Percentiles rank a stretch among this genome's conserved stretches.
Evolutionary conservation across 1,284 basidiomycete genomes (phyloP).

Genomic region (Ceratobasidium sp.): DNA sequence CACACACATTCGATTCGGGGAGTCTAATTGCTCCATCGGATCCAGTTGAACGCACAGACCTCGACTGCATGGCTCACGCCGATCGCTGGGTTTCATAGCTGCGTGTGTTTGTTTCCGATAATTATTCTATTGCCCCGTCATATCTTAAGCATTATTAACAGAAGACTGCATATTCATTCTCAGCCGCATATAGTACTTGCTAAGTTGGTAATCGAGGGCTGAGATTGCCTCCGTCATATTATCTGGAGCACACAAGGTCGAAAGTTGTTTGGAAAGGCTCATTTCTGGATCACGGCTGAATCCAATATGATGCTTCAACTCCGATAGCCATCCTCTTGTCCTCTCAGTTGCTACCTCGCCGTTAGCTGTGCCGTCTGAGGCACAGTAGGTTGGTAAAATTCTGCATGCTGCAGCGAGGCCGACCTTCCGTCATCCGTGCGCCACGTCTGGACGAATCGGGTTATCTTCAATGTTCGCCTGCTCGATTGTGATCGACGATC

Average conservation of each 20-base stretch:
- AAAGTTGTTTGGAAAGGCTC: too few relatives aligned
- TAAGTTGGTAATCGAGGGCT: too few relatives aligned
- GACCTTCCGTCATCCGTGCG: background rate
- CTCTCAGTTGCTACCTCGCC: background rate
- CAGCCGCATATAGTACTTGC: too few relatives aligned
- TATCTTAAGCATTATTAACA: background rate
- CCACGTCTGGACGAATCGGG: constrained; percentile 14
- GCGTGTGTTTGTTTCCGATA: background rate
- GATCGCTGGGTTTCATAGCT: background rate
- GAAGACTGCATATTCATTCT: too few relatives aligned
- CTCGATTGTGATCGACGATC: constrained; percentile 15
- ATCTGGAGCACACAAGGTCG: too few relatives aligned
- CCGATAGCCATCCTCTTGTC: background rate
- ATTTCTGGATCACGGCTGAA: too few relatives aligned
- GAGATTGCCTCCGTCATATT: too few relatives aligned
- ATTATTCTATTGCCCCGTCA: background rate
- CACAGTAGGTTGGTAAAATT: background rate
- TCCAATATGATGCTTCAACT: background rate
- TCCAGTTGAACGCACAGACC: background rate
- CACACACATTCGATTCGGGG: background rate
- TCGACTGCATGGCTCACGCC: background rate
- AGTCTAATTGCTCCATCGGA: background rate
- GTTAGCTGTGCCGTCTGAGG: background rate
- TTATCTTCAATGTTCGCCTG: background rate
- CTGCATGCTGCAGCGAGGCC: background rate